A percentile compares a stretch with the other conserved stretches of the same genome.
These are phyloP conservation scores for Fistulinella prunicolor DNA, from an alignment of 768 basidiomycete species.

Conservation along the genomic window DNA sequence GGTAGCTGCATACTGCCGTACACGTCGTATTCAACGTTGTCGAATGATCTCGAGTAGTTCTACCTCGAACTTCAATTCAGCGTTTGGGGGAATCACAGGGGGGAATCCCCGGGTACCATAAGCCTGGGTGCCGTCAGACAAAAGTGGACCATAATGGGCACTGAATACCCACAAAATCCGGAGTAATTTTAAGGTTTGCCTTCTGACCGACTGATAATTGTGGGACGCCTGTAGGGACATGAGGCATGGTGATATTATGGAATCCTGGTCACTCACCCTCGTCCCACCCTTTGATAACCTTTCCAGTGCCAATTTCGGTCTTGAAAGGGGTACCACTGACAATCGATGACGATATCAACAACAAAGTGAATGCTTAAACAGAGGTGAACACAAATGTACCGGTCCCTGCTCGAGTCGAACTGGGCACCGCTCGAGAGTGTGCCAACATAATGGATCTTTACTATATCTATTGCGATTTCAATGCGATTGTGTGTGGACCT, in stretches of 20 bases:
- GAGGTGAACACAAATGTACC: slow-evolving; percentile 40
- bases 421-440: slow-evolving; percentile 57
- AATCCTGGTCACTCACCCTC: slow-evolving; percentile 53
- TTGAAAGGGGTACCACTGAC: slow-evolving; percentile 58
- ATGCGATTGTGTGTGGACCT: slow-evolving; percentile 17
- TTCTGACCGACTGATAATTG: slow-evolving; percentile 76
- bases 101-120: slow-evolving; percentile 76
- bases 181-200: slow-evolving; percentile 58
- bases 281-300: slow-evolving; percentile 90
- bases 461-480: slow-evolving; percentile 49
- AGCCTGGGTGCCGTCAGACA: slow-evolving; percentile 41
- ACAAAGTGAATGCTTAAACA: background rate
- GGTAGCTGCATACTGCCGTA: slow-evolving; percentile 20
- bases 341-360: slow-evolving; percentile 7
- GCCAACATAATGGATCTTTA: slow-evolving; percentile 79
- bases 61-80: slow-evolving; percentile 78
- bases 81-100: slow-evolving; percentile 74
- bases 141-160: slow-evolving; percentile 1
- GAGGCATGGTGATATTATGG: background rate
- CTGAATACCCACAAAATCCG: slow-evolving; percentile 68
- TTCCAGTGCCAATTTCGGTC: slow-evolving; percentile 73
- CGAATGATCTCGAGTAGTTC: slow-evolving; percentile 72
- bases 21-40: slow-evolving; percentile 17
- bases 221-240: slow-evolving; percentile 54
- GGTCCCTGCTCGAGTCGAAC: slow-evolving; percentile 78